phyloP scores from a whole-genome alignment of 768 basidiomycete genomes.

The Pulveroboletus sp. region DNA sequence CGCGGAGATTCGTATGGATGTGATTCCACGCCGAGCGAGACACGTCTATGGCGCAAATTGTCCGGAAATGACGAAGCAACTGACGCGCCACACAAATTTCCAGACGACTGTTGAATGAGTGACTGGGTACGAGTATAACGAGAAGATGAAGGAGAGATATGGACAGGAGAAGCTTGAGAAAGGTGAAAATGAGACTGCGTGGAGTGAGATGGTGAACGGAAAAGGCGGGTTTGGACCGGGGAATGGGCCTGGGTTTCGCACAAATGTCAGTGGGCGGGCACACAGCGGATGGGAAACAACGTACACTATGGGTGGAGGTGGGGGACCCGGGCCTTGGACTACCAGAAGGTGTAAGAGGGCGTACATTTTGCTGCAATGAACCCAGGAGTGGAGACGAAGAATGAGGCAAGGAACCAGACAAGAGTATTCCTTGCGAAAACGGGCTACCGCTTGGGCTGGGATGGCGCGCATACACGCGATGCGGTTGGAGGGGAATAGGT shows the following conservation, averaged over 20 bases:
- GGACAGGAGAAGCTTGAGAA: conserved; percentile 4
- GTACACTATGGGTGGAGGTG: conserved; percentile 8
- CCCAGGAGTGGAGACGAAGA: conserved; percentile 11
- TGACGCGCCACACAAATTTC: not conserved
- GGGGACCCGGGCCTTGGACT: conserved; percentile 11
- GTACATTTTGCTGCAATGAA: not conserved
- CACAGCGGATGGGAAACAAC: not conserved
- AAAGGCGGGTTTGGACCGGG: conserved; percentile 3
- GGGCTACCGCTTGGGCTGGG: conserved; percentile 9
- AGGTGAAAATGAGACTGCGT: conserved; percentile 6
- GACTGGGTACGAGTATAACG: conserved; percentile 15
- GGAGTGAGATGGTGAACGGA: conserved; percentile 4
- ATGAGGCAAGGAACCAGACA: conserved; percentile 9
- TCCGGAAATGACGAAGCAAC: not conserved
- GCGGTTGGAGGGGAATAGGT: conserved; percentile 1
- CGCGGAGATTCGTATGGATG: not conserved
- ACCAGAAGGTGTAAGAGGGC: conserved; percentile 6
- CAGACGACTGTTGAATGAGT: conserved; percentile 15
- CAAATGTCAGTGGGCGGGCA: not conserved
- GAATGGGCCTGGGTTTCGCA: not conserved
- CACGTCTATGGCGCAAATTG: not conserved
- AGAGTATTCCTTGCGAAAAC: conserved; percentile 10
- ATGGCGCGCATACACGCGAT: conserved; percentile 6
- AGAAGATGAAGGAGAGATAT: conserved; percentile 3
- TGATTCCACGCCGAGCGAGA: conserved; percentile 11